Evolutionary conservation across 345 rosid genomes (phyloP).

Genomic region (Citrus australasica): DNA sequence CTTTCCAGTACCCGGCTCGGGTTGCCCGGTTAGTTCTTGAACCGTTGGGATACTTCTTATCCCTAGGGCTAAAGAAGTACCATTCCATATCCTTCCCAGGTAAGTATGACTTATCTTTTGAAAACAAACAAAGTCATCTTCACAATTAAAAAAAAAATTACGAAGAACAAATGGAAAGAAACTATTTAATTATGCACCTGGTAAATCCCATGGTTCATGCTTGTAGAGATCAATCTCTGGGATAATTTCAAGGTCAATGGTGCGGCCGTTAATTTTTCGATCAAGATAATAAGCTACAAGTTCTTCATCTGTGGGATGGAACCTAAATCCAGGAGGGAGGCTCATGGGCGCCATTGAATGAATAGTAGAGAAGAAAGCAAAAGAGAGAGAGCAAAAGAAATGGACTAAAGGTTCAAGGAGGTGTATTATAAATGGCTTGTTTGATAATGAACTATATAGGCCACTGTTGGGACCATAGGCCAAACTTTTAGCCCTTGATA

Average conservation of each 20-base stretch:
- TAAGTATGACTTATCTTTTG: slow-evolving; percentile 62
- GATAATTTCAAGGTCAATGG: slow-evolving; percentile 71
- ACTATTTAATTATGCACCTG: slow-evolving; percentile 34
- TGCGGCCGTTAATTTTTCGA: slow-evolving; percentile 55
- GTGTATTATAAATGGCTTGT: slow-evolving; percentile 16
- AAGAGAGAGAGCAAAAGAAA: neutral
- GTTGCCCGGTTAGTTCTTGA: slow-evolving; percentile 79
- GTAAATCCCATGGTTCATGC: slow-evolving; percentile 83
- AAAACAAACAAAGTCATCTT: neutral
- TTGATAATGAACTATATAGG: slow-evolving; percentile 35
- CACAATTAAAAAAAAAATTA: neutral
- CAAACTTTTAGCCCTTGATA: slow-evolving; percentile 13
- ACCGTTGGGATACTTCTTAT: slow-evolving; percentile 77
- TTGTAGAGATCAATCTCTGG: slow-evolving; percentile 81
- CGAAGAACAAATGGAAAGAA: neutral
- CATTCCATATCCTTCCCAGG: slow-evolving; percentile 83
- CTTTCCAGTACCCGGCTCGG: slow-evolving; percentile 72
- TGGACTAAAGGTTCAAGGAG: slow-evolving; percentile 13
- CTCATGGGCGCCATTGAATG: slow-evolving; percentile 60
- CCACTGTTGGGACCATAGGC: slow-evolving; percentile 26
- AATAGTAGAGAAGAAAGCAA: neutral
- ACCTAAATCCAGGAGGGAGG: slow-evolving; percentile 83
- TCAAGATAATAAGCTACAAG: slow-evolving; percentile 73
- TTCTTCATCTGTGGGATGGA: slow-evolving; percentile 85
- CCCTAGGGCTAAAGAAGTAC: slow-evolving; percentile 76